Evolutionary conservation across 768 basidiomycete species (phyloP).

Genomic region (Trametes meyenii): DNA sequence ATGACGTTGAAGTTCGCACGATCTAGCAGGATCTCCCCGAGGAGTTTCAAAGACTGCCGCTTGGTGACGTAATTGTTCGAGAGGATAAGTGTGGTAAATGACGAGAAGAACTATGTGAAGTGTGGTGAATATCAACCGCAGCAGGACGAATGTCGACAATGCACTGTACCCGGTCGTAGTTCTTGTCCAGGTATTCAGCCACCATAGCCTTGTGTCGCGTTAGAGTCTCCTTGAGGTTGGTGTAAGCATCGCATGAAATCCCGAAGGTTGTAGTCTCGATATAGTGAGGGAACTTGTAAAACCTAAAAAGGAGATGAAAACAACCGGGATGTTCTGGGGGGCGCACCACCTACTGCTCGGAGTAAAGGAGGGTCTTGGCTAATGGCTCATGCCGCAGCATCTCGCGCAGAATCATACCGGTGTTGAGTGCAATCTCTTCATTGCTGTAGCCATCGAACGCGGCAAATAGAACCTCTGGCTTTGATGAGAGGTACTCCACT

Average conservation of each 20-base stretch:
- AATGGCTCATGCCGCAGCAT: conserved; percentile 94
- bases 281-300: conserved; percentile 95
- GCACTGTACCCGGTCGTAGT: conserved; percentile 85
- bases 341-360: conserved; percentile 76
- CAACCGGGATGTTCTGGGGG: neutral
- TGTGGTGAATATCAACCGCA: neutral
- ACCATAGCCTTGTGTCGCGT: conserved; percentile 99
- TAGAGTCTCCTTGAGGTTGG: conserved; percentile 95
- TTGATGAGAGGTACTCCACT: conserved; percentile 86
- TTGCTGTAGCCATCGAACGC: conserved; percentile 92
- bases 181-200: conserved; percentile 93
- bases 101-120: conserved; percentile 81
- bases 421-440: conserved; percentile 95
- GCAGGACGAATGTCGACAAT: neutral
- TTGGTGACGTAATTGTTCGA: conserved; percentile 99
- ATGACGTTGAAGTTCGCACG: conserved; percentile 98
- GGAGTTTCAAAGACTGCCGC: conserved; percentile 95
- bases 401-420: conserved; percentile 96
- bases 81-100: conserved; percentile 89
- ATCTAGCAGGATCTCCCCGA: conserved; percentile 97
- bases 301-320: conserved; percentile 54
- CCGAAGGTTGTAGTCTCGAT: conserved; percentile 98
- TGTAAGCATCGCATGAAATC: conserved; percentile 96
- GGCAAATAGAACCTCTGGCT: conserved; percentile 79
- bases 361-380: conserved; percentile 86